These are phyloP conservation scores for Mycosphaerelloides madeirae DNA, from an alignment of 2,329 filamentous ascomycete species.

Conservation along the genomic window DNA sequence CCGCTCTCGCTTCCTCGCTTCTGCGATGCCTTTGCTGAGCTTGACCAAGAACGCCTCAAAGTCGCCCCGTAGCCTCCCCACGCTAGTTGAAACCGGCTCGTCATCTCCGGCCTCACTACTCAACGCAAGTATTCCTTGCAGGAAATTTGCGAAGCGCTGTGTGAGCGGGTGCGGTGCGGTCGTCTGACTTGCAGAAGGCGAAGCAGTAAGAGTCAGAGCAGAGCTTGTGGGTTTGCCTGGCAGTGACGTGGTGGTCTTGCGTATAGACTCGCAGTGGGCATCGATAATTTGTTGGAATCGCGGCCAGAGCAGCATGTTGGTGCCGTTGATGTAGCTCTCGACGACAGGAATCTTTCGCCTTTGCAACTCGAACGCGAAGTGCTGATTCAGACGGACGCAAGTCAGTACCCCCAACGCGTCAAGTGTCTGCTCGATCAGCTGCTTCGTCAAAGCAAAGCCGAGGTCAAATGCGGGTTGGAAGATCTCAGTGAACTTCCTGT, in stretches of 20 bases:
- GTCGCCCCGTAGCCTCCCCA: conserved; percentile 71
- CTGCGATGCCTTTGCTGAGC: conserved; percentile 68
- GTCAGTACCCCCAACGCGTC: conserved; percentile 84
- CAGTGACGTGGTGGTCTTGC: conserved; percentile 48
- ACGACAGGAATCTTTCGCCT: conserved; percentile 82
- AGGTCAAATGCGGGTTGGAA: conserved; percentile 87
- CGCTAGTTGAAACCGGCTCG: conserved; percentile 79
- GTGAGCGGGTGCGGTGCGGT: conserved; percentile 87
- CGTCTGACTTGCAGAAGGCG: conserved; percentile 57
- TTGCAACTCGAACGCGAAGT: conserved; percentile 90
- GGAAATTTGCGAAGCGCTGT: conserved; percentile 89
- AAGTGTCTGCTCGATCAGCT: conserved; percentile 68
- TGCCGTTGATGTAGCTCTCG: conserved; percentile 89
- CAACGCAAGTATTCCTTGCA: conserved; percentile 76
- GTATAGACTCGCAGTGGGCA: conserved; percentile 81
- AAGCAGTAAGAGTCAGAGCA: conserved; percentile 52
- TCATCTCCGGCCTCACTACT: conserved; percentile 91
- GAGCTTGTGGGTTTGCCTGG: conserved; percentile 47
- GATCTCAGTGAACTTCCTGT: conserved; percentile 77
- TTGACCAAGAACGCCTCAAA: conserved; percentile 78
- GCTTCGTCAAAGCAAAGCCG: conserved; percentile 70
- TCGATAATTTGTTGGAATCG: conserved; percentile 93
- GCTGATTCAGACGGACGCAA: conserved; percentile 90
- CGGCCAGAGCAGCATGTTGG: conserved; percentile 94
- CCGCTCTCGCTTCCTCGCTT: conserved; percentile 74